phyloP scores from a whole-genome alignment of 2,329 filamentous ascomycete genomes.

The Penicillium corylophilum region DNA sequence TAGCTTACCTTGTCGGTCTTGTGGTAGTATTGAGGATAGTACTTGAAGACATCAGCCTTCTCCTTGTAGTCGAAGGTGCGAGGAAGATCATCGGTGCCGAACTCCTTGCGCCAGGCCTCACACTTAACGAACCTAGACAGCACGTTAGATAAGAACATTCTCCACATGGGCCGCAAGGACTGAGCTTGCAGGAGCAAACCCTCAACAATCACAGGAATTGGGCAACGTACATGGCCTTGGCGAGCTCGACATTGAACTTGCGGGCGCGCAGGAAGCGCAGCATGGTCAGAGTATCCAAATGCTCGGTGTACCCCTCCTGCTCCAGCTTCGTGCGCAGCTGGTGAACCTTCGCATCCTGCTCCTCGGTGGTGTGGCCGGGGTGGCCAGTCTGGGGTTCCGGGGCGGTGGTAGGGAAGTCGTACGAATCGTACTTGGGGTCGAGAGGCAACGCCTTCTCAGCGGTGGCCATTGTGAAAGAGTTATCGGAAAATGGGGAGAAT shows the following conservation, averaged over 20 bases:
- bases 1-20: conserved; percentile 60
- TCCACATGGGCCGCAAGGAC: neutral
- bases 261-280: conserved; percentile 88
- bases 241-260: conserved; percentile 83
- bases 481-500: conserved; percentile 7
- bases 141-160: conserved; percentile 4
- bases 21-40: conserved; percentile 99
- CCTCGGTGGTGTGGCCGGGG: conserved; percentile 78
- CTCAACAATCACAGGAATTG: conserved; percentile 1
- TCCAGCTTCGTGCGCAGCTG: conserved; percentile 86
- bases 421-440: conserved; percentile 92
- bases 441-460: conserved; percentile 47
- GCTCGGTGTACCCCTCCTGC: conserved; percentile 74
- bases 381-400: conserved; percentile 72
- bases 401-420: conserved; percentile 83
- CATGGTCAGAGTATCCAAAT: conserved; percentile 90
- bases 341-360: conserved; percentile 85
- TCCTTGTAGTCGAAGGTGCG: conserved; percentile 83
- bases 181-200: neutral
- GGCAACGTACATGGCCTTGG: conserved; percentile 79
- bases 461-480: conserved; percentile 30
- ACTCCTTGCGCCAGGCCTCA: conserved; percentile 88
- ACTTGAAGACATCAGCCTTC: conserved; percentile 79
- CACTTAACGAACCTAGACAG: conserved; percentile 77
- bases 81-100: conserved; percentile 77